phyloP scores from a whole-genome alignment of 768 basidiomycete species.

The Pisolithus microcarpus region DNA sequence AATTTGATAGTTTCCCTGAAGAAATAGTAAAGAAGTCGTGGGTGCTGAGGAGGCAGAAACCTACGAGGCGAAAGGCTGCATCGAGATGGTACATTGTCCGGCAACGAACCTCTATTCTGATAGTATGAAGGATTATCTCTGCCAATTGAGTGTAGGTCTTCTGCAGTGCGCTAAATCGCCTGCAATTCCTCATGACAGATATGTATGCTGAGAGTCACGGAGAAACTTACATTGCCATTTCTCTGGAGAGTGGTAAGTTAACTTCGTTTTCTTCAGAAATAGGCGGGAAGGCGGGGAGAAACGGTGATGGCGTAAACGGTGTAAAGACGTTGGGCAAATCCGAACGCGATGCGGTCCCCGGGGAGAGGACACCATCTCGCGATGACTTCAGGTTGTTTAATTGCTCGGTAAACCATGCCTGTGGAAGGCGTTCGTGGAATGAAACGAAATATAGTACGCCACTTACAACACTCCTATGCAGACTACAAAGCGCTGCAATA shows the following conservation, averaged over 20 bases:
- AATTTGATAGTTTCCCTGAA: slow-evolving; percentile 77
- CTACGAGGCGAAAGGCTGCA: slow-evolving; percentile 68
- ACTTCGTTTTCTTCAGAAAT: slow-evolving; percentile 41
- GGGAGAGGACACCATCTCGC: slow-evolving; percentile 43
- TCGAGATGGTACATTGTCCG: slow-evolving; percentile 76
- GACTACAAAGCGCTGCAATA: slow-evolving; percentile 63
- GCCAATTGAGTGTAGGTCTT: slow-evolving; percentile 88
- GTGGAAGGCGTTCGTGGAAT: background rate
- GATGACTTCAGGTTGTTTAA: slow-evolving; percentile 59
- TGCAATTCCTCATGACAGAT: slow-evolving; percentile 25
- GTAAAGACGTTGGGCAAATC: slow-evolving; percentile 42
- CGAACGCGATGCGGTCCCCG: slow-evolving; percentile 36
- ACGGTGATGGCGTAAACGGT: slow-evolving; percentile 39
- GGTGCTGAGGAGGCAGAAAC: slow-evolving; percentile 15
- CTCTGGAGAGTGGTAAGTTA: slow-evolving; percentile 70
- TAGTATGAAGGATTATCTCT: slow-evolving; percentile 77
- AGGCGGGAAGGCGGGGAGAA: slow-evolving; percentile 36
- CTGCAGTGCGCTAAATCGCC: slow-evolving; percentile 86
- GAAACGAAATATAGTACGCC: slow-evolving; percentile 1
- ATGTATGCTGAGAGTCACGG: background rate
- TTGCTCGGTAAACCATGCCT: slow-evolving; percentile 84
- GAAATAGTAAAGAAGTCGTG: slow-evolving; percentile 4
- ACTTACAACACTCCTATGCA: slow-evolving; percentile 84
- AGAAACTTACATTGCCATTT: slow-evolving; percentile 76
- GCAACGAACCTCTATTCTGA: slow-evolving; percentile 84